Base-by-base conservation (phyloP, 140 eudicot species). In the Erigeron philadelphicus region DNA sequence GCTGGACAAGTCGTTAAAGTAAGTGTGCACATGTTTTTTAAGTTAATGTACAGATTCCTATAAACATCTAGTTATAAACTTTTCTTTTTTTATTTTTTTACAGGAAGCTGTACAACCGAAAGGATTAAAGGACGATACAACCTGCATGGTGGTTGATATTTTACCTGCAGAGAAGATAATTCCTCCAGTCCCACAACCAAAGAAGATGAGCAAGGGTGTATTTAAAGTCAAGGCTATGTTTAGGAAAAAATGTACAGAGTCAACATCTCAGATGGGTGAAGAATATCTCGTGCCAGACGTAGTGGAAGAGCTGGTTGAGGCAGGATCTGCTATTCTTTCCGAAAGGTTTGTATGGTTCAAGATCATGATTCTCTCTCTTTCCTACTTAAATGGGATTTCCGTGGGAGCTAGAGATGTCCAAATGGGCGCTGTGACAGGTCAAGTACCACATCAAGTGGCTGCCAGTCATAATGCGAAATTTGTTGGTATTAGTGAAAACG, bases 101-200 rank as follows among this genome's bases (percentile, higher is more conserved):
- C 78, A 92, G 98, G 98, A 86, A 81, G 90, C 98, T 21, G 89
- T 92, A 57, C 85, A 82, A 47, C 82, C 82, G 8, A 88, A 86
- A 84, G 98, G 98, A 61, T 81, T 92, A 47, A 77, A 90, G 49
- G 98, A 92, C 67, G 98, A 92, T 74, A 92, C 98, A 70, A 92
- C 98, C 25, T 92, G 98, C 83, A 83, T 92, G 79, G 96, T 92
- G 48, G 84, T 92, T 58, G 95, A 88, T 80, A 75, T 92, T 68
- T 76, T 69, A 57, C 95, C 87, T 45, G 81, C 88, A 38, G 93
- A 86, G 70, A 92, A 92, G 77, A 74, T 67, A 47, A 75, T 71
- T 57, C 88, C 88, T 58, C 90, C 96, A 9, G 59, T 60, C 71
- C 82, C 91, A 40, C 90, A 95, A 18, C 93, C 76, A 40, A 92